phyloP scores from a whole-genome alignment of 108 stramenopile genomes.

The Fragilariopsis cylindrus region DNA sequence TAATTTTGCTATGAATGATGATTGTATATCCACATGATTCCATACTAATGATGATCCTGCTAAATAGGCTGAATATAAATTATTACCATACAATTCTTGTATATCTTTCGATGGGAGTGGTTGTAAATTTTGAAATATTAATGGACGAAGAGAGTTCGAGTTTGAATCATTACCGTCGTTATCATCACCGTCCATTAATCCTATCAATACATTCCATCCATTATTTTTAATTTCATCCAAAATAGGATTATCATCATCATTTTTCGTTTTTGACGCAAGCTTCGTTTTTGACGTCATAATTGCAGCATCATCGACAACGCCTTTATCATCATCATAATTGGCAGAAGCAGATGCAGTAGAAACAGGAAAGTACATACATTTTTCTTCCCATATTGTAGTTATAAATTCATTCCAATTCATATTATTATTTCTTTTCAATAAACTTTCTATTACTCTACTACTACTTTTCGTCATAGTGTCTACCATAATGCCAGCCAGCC shows the following conservation, averaged over 20 bases:
- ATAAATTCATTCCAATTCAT: slow-evolving; percentile 2
- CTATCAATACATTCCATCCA: slow-evolving; percentile 5
- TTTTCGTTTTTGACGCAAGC: background rate
- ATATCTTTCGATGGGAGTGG: slow-evolving; percentile 37
- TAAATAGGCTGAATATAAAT: slow-evolving; percentile 68
- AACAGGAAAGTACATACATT: background rate
- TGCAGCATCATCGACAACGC: no score
- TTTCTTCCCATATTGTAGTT: slow-evolving; percentile 8
- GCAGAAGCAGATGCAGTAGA: background rate
- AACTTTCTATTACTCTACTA: background rate
- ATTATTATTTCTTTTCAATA: background rate
- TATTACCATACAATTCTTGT: slow-evolving; percentile 40
- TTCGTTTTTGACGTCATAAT: no score
- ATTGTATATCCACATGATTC: slow-evolving; percentile 76
- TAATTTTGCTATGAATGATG: slow-evolving; percentile 48
- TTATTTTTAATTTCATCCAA: slow-evolving; percentile 1
- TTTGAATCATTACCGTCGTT: background rate
- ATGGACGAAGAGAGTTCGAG: background rate
- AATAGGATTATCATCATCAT: background rate
- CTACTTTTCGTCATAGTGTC: background rate
- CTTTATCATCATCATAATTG: no score
- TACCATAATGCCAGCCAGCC: background rate
- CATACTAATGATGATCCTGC: slow-evolving; percentile 75
- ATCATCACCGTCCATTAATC: background rate
- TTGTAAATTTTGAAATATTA: slow-evolving; percentile 56